A percentile compares a stretch with the other conserved stretches of the same genome.
Conservation (phyloP, 1,284 basidiomycete genomes). For the Vanrija sp. region DNA sequence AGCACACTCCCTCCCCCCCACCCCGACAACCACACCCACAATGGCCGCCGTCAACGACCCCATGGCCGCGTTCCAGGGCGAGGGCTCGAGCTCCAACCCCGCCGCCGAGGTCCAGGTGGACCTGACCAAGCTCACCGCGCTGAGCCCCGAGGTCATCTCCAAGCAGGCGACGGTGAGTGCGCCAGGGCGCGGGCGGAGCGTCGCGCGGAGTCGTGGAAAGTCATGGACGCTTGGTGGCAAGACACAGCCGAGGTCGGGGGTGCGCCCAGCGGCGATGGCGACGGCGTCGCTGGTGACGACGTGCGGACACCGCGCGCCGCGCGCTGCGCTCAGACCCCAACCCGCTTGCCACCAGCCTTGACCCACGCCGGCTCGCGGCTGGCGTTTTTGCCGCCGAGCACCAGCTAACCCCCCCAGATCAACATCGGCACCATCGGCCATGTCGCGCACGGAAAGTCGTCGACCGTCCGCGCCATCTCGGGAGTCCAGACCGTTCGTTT, state of each 20-base stretch:
- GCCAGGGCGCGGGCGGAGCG: not conserved
- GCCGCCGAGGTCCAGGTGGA: constrained; percentile 61
- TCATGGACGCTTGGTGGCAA: not conserved
- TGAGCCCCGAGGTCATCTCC: constrained; percentile 93
- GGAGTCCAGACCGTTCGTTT: constrained; percentile 99
- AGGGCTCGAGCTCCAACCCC: not conserved
- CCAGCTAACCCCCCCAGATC: constrained; percentile 27
- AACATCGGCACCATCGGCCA: constrained; percentile 81
- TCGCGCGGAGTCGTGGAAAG: too few relatives aligned
- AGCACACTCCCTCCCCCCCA: not conserved
- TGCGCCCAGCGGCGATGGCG: too few relatives aligned
- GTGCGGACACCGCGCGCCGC: too few relatives aligned
- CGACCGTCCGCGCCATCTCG: constrained; percentile 97
- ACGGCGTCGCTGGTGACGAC: too few relatives aligned
- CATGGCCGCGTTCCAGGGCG: constrained; percentile 17
- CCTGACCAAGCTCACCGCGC: constrained; percentile 74
- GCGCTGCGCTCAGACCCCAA: too few relatives aligned
- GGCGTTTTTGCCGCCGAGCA: not conserved
- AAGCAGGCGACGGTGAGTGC: constrained; percentile 72
- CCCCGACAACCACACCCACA: not conserved
- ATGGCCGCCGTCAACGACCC: constrained; percentile 37
- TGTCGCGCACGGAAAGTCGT: constrained; percentile 98
- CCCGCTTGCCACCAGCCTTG: not conserved
- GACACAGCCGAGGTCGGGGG: too few relatives aligned
- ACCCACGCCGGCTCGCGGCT: not conserved